Percentiles rank a stretch among this genome's conserved stretches.
These are phyloP conservation scores for Phytopythium sindhum DNA, from an alignment of 352 stramenopile genomes.

Conservation along the genomic window DNA sequence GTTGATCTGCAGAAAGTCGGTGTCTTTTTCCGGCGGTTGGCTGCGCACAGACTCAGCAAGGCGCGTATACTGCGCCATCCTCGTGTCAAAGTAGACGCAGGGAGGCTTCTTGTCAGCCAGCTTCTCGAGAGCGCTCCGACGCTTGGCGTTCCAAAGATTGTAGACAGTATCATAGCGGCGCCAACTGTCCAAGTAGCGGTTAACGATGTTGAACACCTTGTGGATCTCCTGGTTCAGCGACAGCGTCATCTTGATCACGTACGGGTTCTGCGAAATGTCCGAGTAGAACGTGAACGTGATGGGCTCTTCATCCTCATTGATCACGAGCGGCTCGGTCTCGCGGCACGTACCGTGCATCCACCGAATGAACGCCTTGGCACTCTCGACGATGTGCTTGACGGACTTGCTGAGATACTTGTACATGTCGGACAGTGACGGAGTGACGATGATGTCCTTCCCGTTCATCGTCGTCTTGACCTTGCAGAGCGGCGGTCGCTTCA, in stretches of 20 bases:
- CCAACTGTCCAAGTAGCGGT: conserved; percentile 94
- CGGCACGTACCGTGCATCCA: conserved; percentile 96
- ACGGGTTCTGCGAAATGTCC: conserved; percentile 93
- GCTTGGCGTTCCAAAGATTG: conserved; percentile 94
- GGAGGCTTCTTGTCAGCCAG: conserved; percentile 90
- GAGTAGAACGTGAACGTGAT: conserved; percentile 94
- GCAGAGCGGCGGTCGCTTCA: conserved; percentile 87
- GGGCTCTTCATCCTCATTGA: conserved; percentile 93
- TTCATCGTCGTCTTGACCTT: conserved; percentile 94
- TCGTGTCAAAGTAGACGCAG: conserved; percentile 93
- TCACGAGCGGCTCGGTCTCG: conserved; percentile 83
- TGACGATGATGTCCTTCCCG: conserved; percentile 94
- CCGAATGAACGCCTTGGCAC: conserved; percentile 90
- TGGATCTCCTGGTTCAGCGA: conserved; percentile 93
- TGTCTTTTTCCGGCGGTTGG: conserved; percentile 91
- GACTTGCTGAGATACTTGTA: conserved; percentile 95
- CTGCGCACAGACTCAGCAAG: conserved; percentile 87
- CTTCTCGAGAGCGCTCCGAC: conserved; percentile 88
- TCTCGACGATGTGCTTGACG: conserved; percentile 94
- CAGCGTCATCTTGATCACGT: conserved; percentile 95
- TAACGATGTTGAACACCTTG: conserved; percentile 93
- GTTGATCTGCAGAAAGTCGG: conserved; percentile 95
- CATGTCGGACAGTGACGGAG: conserved; percentile 92
- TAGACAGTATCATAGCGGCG: conserved; percentile 93
- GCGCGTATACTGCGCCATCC: conserved; percentile 88